phyloP scores from a whole-genome alignment of 805 yeast genomes.

The Candida takata region DNA sequence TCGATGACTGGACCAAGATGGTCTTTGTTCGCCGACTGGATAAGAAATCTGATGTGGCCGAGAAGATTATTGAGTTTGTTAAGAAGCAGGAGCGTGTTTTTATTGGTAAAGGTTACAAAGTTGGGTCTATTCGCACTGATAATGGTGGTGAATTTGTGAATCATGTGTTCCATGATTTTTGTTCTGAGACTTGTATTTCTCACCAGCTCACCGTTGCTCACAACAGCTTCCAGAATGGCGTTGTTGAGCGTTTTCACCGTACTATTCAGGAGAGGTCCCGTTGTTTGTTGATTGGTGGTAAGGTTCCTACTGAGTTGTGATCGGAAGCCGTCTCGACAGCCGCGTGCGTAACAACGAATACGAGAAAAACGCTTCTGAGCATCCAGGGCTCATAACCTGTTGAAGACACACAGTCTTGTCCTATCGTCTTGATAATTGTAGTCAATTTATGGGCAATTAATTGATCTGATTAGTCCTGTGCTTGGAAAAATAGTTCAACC shows the following conservation, averaged over 20 bases:
- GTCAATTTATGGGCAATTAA: too few species aligned
- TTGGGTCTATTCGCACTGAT: slow-evolving; percentile 1
- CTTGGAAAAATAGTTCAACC: too few species aligned
- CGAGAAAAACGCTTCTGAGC: too few species aligned
- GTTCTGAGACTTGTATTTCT: not conserved
- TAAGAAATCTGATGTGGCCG: not conserved
- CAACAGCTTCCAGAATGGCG: slow-evolving; percentile 1
- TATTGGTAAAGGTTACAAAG: not conserved
- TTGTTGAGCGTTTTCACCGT: not conserved
- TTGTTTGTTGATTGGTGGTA: not conserved
- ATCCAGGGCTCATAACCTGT: too few species aligned
- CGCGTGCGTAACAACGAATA: too few species aligned
- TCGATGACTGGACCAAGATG: not conserved
- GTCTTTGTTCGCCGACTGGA: not conserved
- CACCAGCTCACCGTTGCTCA: slow-evolving; percentile 3
- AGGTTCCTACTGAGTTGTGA: not conserved
- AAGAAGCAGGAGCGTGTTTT: not conserved
- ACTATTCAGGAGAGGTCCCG: not conserved
- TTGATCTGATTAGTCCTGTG: too few species aligned
- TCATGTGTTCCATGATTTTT: not conserved
- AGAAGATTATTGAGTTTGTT: too few species aligned
- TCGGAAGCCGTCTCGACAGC: not conserved
- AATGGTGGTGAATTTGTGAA: slow-evolving; percentile 3
- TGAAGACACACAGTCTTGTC: too few species aligned
- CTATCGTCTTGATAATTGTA: too few species aligned